phyloP scores from a whole-genome alignment of 1,284 basidiomycete species.

The Marasmius fiardii region DNA sequence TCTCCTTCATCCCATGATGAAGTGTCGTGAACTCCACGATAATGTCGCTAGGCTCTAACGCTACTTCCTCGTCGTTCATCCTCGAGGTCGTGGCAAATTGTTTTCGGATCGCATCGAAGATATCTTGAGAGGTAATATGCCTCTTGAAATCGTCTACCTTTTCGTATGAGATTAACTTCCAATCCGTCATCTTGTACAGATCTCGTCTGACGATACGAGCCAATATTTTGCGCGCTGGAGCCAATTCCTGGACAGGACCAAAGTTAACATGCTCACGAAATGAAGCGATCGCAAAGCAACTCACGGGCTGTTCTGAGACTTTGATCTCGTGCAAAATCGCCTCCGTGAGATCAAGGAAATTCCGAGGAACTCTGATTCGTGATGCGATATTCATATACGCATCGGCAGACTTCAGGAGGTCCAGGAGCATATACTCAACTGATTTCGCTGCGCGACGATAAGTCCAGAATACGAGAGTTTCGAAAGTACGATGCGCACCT shows the following conservation, averaged over 20 bases:
- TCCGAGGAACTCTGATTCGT: conserved; percentile 49
- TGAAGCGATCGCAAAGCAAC: no score
- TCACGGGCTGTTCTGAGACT: conserved; percentile 44
- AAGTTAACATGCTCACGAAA: neutral
- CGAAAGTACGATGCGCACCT: conserved; percentile 33
- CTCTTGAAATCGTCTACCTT: conserved; percentile 33
- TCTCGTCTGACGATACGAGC: conserved; percentile 56
- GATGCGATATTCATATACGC: conserved; percentile 55
- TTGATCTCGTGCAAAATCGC: conserved; percentile 60
- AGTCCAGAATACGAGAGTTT: neutral
- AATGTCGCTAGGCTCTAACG: conserved; percentile 49
- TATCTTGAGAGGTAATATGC: conserved; percentile 48
- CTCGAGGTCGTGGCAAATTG: conserved; percentile 18
- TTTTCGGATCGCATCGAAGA: conserved; percentile 47
- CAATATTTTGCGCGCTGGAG: conserved; percentile 52
- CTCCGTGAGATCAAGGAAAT: conserved; percentile 65
- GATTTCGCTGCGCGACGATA: conserved; percentile 50
- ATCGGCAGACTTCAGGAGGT: conserved; percentile 65
- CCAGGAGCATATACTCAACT: conserved; percentile 78
- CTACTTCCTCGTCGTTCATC: conserved; percentile 29
- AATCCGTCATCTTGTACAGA: conserved; percentile 69
- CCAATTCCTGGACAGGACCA: conserved; percentile 46
- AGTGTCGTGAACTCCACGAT: conserved; percentile 59
- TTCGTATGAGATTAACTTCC: conserved; percentile 55
- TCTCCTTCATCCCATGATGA: conserved; percentile 72